Evolutionary conservation across 1,284 basidiomycete species (phyloP), one percentile per base, ranked within the genome.

Genomic region (Phenoliferia sp.): DNA sequence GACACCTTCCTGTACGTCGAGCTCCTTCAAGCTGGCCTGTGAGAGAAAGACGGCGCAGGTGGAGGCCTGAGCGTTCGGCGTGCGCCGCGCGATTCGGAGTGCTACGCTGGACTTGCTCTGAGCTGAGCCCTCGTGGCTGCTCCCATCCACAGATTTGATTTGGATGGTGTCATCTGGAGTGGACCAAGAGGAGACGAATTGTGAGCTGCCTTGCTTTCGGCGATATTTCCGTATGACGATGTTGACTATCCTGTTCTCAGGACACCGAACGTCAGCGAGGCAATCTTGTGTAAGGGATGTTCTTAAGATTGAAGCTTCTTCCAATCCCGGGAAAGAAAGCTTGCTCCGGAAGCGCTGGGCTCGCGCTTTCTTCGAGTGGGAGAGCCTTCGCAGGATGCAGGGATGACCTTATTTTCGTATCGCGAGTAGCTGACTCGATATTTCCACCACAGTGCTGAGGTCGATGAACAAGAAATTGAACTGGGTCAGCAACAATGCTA

Each of bases 1-100:
- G 93, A 96, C 78, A 94, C 90, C 28, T 94, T 92, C 85, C 84
- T 97, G 77, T n/a, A n/a, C n/a, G n/a, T n/a, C n/a, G n/a, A n/a
- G n/a, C n/a, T n/a, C n/a, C n/a, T n/a, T n/a, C n/a, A n/a, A n/a
- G n/a, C n/a, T n/a, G n/a, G n/a, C n/a, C n/a, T n/a, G n/a, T n/a
- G n/a, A n/a, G n/a, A n/a, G n/a, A n/a, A n/a, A n/a, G n/a, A n/a
- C n/a, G n/a, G n/a, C n/a, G n/a, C n/a, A n/a, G n/a, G n/a, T n/a
- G n/a, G n/a, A n/a, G n/a, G n/a, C n/a, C n/a, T n/a, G n/a, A n/a
- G n/a, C n/a, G n/a, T n/a, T n/a, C n/a, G n/a, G n/a, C n/a, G n/a
- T n/a, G n/a, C n/a, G n/a, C n/a, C n/a, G n/a, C n/a, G n/a, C n/a
- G n/a, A n/a, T n/a, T n/a, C n/a, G n/a, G n/a, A n/a, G n/a, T n/a